These are phyloP conservation scores for Pouteria glomerata DNA, from an alignment of 148 eudicot genomes.

Conservation along the genomic window DNA sequence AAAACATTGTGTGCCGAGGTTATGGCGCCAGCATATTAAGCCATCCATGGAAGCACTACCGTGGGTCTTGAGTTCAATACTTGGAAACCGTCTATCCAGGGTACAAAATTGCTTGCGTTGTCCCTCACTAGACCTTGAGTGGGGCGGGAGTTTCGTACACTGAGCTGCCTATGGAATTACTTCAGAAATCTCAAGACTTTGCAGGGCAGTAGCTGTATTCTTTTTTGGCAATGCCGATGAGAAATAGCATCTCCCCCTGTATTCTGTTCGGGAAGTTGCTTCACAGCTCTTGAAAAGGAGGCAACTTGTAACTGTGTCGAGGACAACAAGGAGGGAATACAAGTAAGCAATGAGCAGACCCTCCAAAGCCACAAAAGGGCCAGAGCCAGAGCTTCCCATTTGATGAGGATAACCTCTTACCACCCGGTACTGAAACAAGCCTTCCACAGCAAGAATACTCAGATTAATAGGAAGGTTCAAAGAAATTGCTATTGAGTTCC, in stretches of 20 bases:
- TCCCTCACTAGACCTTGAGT: no score
- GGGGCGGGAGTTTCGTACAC: no score
- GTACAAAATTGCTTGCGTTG: no score
- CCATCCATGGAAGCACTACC: not conserved
- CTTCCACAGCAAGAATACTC: constrained; percentile 20
- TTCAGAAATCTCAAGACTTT: not conserved
- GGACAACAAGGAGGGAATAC: constrained; percentile 17
- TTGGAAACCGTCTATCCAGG: no score
- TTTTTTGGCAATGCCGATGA: constrained; percentile 2
- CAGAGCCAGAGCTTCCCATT: not conserved
- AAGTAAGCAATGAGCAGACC: constrained; percentile 13
- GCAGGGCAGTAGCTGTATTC: not conserved
- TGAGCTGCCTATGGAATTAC: no score
- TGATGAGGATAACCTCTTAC: not conserved
- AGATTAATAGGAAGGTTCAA: constrained; percentile 12
- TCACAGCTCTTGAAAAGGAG: constrained; percentile 15
- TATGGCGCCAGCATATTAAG: not conserved
- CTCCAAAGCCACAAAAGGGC: constrained; percentile 13
- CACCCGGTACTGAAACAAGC: constrained; percentile 10
- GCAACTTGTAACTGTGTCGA: constrained; percentile 16
- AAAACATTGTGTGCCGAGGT: not conserved
- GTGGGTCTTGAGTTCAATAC: no score
- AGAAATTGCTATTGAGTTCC: not conserved
- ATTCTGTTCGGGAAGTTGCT: no score
- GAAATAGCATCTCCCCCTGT: not conserved